Evolutionary conservation across 75 land plant genomes (phyloP).

Genomic region (Cryptomeria japonica): DNA sequence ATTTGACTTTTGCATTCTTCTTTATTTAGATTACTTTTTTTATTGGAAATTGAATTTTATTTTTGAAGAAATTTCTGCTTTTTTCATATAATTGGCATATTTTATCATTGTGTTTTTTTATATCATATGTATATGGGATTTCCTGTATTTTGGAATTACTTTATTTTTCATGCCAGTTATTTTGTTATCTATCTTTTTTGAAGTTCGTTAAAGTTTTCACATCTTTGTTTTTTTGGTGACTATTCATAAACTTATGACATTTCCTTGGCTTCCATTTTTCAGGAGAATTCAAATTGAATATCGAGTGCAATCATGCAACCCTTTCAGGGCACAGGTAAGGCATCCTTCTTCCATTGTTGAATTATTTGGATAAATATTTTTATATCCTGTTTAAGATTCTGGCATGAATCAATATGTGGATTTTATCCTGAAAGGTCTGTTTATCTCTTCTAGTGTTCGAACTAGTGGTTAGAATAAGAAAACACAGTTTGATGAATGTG

Average conservation of each 20-base stretch:
- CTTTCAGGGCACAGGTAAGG: constrained; percentile 91
- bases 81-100: neutral
- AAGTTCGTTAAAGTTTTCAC: neutral
- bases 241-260: neutral
- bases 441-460: neutral
- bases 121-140: neutral
- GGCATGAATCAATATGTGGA: neutral
- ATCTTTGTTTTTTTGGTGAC: neutral
- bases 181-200: too few species aligned
- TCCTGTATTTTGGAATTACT: too few species aligned
- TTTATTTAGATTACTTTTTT: neutral
- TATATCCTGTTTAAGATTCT: neutral
- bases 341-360: neutral
- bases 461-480: neutral
- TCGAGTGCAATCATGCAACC: constrained; percentile 99
- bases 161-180: too few species aligned
- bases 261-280: constrained; percentile 8
- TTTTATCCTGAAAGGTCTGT: neutral
- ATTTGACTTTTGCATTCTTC: neutral
- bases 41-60: neutral
- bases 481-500: neutral
- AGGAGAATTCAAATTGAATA: constrained; percentile 90
- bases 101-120: neutral
- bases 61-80: neutral
- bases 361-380: neutral